These are phyloP conservation scores for Beauveria bassiana DNA, from an alignment of 2,329 filamentous ascomycete species.

Conservation along the genomic window DNA sequence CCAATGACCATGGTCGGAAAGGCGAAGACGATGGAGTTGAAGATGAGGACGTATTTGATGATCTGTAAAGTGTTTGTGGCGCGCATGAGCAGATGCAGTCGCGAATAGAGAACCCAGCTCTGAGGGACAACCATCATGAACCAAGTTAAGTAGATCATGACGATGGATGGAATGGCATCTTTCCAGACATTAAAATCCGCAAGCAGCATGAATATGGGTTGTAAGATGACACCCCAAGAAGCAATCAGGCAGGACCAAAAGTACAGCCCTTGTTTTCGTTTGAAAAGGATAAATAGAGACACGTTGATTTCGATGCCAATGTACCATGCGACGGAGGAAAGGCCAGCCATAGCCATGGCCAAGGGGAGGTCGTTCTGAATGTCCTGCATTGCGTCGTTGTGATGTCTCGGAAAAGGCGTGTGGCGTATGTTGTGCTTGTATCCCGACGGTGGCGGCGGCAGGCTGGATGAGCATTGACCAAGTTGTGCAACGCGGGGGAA, in stretches of 20 bases:
- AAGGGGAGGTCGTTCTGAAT: constrained; percentile 16
- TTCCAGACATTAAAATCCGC: constrained; percentile 22
- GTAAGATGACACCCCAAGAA: constrained; percentile 21
- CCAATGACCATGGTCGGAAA: constrained; percentile 45
- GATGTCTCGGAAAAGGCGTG: background rate
- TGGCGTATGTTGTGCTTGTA: background rate
- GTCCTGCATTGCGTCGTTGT: constrained; percentile 11
- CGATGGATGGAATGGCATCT: constrained; percentile 9
- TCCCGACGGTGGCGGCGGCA: no score
- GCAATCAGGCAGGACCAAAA: constrained; percentile 26
- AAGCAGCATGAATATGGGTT: constrained; percentile 36
- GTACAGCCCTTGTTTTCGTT: constrained; percentile 21
- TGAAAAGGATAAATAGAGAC: constrained; percentile 23
- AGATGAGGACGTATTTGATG: constrained; percentile 47
- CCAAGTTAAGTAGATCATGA: constrained; percentile 18
- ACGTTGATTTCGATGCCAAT: constrained; percentile 23
- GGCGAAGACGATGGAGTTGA: constrained; percentile 43
- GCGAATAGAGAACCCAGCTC: constrained; percentile 51
- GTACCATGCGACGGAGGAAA: constrained; percentile 27
- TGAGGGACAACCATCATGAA: constrained; percentile 49
- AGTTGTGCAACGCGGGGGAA: no score
- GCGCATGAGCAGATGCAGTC: constrained; percentile 50
- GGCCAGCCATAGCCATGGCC: constrained; percentile 28
- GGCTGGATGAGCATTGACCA: no score
- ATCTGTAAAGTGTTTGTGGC: constrained; percentile 37